Evolutionary conservation across 306 rosid species (phyloP), one percentile per base, ranked within the genome.

Genomic region (Rubus idaeus): DNA sequence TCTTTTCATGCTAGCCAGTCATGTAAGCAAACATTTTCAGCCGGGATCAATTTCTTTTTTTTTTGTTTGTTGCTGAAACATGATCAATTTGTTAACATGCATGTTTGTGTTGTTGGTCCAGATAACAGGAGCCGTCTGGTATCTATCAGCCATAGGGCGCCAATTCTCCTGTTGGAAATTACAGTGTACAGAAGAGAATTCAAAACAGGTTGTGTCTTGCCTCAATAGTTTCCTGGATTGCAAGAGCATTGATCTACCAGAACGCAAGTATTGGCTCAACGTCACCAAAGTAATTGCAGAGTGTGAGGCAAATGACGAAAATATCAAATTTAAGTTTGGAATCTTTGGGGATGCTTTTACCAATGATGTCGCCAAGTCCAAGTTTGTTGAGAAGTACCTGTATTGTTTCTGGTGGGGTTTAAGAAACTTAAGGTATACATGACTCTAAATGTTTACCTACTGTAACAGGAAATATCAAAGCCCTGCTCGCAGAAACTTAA

Each of bases 1-100:
- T 57, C 95, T 92, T 49, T 94, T 90, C 90, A 75, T 90, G 87
- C 87, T 94, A 21, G 98, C 98, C 37, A 88, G 98, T 71, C 98
- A 94, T 72, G 98, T 94, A 90, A 82, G 86, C 39, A 44, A 14
- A 8, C 4, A 0, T 23, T 40, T 69, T 68, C 39, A 20, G 7
- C 44, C 41, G 50, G 3, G 50, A 46, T 46, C 11, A 10, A 45
- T 68, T 11, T 23, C 5, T 8, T 12, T 21, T 3, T n/a, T 6
- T 30, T 20, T 1, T 2, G 21, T 74, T 74, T 60, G 70, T 39
- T 40, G 26, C 4, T 14, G 5, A 65, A 65, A 39, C 9, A 9
- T 14, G 6, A 23, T 5, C 8, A 10, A 39, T 35, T 30, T 62
- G 17, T 35, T 30, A 37, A 62, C 69, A 6, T 63, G 3, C 69